Evolutionary conservation across 1,139 yeast species (phyloP), one percentile per base, ranked within the genome.

Genomic region (Debaryomycetaceae sp.): DNA sequence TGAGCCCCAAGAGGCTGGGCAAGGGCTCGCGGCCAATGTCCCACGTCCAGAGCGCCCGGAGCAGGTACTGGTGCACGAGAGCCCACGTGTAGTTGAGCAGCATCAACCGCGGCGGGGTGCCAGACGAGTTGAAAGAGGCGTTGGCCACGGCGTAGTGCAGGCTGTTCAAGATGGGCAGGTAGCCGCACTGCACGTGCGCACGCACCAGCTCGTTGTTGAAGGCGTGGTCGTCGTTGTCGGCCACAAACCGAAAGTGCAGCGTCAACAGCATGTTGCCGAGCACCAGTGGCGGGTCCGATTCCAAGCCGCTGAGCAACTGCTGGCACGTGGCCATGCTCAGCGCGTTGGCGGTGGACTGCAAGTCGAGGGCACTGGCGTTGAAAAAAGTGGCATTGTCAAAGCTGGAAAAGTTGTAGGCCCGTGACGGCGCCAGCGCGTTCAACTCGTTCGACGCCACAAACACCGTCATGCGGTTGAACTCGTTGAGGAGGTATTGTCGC

Each of bases 11-110:
- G 17, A 18, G 28, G 7, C n/a, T 9, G 13, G 16, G 21, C n/a
- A 5, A 28, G 33, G 7, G 25, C 15, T n/a, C 11, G 19, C 6
- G 89, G 91, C 65, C 62, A 1, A 64, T 56, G 2, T 66, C 70
- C 94, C 94, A 84, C 4, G 85, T 69, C 95, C 95, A 86, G 20
- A 76, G 55, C 6, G 61, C 46, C 12, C 42, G 34, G 1, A 66
- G 65, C 0, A 53, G 29, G 31, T 53, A 62, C 14, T 47, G 27
- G 27, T 49, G 39, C 21, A 56, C 43, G 5, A 56, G 39, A 4
- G 21, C 32, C 3, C 37, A 29, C 3, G 36, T 41, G 21, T 19
- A 19, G 9, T 6, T 6, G 12, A 16, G 14, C 25, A 23, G 12
- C 25, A 23, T 9, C 9, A 23, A 9, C 9, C 14, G 6, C 25